Evolutionary conservation across 2,329 filamentous ascomycete genomes (phyloP), one percentile per base, ranked within the genome.

Genomic region (Colletotrichum aenigma): DNA sequence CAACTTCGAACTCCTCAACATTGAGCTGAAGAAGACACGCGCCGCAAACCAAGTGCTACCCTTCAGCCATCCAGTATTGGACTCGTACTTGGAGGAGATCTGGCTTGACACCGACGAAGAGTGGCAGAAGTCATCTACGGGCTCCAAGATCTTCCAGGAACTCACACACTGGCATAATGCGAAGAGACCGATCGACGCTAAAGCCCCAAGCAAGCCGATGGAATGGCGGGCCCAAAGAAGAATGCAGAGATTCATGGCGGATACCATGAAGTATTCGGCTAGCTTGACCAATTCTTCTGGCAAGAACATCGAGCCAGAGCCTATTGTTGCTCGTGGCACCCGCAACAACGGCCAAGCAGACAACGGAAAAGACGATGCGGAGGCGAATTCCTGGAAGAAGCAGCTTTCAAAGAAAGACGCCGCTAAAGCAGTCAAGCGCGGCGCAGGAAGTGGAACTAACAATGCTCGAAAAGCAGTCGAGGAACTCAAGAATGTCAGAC

Each of bases 231-330:
- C 86, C 8, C 83, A 82, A 68, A 88, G 85, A 76, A 85, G 85
- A 69, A 92, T 93, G 60, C 93, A 95, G 79, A 87, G 86, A 67
- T 92, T 91, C 80, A 93, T 94, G 90, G 88, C 89, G 2, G 92
- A 94, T 74, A 94, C 94, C 83, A 88, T 89, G 32, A 86, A 88
- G 2, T 96, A 95, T 81, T 92, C 94, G 3, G 92, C 92, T 15
- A 94, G 93, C 82, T 86, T 95, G 62, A 94, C 92, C 0, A 93
- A 92, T 72, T 87, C 91, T 1, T 86, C 88, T 3, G 93, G 93
- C 4, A 94, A 92, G 77, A 86, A 85, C 4, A 87, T 95, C 7
- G 87, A 93, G 28, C 92, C 92, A 0, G 92, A 95, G 80, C 90
- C 87, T 6, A 90, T 95, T 65, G 89, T 93, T 2, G 87, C 90